Percentiles rank a stretch among this genome's conserved stretches.
phyloP scores from a whole-genome alignment of 192 early-diverging fungal species.

The Pilaira anomala region DNA sequence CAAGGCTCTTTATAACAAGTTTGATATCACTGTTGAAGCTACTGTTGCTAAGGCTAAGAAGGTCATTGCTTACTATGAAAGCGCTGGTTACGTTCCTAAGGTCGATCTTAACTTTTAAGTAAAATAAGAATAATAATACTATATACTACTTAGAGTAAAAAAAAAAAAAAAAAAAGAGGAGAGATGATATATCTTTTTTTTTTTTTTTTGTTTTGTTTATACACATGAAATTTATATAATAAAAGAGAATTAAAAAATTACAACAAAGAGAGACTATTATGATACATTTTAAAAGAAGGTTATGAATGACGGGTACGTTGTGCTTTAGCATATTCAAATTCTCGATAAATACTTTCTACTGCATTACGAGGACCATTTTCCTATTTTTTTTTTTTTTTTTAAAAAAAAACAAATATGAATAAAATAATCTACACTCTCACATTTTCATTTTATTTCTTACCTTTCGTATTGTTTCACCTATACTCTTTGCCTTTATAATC shows the following conservation, averaged over 20 bases:
- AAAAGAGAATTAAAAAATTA: too few species aligned
- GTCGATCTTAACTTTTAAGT: constrained; percentile 26
- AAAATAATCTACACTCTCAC: background rate
- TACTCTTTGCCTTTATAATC: constrained; percentile 41
- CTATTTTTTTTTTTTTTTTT: too few species aligned
- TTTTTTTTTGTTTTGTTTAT: too few species aligned
- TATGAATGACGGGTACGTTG: background rate
- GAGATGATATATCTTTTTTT: too few species aligned
- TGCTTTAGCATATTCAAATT: constrained; percentile 47
- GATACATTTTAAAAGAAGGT: too few species aligned
- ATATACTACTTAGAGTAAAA: too few species aligned
- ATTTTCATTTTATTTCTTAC: constrained; percentile 21
- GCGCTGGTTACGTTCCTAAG: constrained; percentile 42
- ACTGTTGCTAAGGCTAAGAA: constrained; percentile 77
- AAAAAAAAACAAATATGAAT: background rate
- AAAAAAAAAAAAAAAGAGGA: too few species aligned
- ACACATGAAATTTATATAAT: too few species aligned
- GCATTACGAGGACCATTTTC: constrained; percentile 61
- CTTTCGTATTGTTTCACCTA: constrained; percentile 49
- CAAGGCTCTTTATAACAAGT: constrained; percentile 80
- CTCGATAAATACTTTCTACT: constrained; percentile 57
- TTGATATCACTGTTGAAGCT: constrained; percentile 75
- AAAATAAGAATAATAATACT: too few species aligned
- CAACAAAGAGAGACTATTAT: too few species aligned
- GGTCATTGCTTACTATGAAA: constrained; percentile 74